Evolutionary conservation across 1,284 basidiomycete genomes (phyloP), one percentile per base, ranked within the genome.

Genomic region (Taiwanofungus camphoratus): DNA sequence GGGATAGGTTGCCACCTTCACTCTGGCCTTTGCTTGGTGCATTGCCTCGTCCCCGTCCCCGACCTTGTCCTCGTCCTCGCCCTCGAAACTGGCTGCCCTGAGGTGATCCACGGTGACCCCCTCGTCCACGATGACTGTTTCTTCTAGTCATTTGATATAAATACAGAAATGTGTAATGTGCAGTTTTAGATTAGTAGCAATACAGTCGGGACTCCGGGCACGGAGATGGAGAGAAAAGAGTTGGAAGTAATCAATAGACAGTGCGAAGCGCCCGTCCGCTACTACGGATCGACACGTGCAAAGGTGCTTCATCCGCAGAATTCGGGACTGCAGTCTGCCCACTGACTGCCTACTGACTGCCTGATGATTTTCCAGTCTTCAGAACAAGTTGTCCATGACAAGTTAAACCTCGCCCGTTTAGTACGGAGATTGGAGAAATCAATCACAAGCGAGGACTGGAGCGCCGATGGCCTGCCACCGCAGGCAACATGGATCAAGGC

Each of bases 331-430:
- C n/a, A n/a, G n/a, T n/a, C n/a, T n/a, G n/a, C n/a, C n/a, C n/a
- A n/a, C n/a, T n/a, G n/a, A n/a, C n/a, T n/a, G n/a, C n/a, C n/a
- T n/a, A 36, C 20, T 32, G 33, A 29, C 36, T 46, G 26, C 31
- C 20, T 32, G 18, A 60, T 61, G 60, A 52, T 35, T 41, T 57
- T 60, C 49, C 59, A 56, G 16, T 60, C 61, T 9, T 54, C 58
- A 42, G 72, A 74, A 39, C 68, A 73, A 51, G 43, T 57, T 4
- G 49, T 62, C 11, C 85, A 85, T 49, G 80, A 87, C 65, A 73
- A 76, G 49, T 74, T 88, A 13, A 88, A 88, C 58, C 67, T 88
- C 7, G 62, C 65, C 8, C 71, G 82, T 29, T 69, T 88, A 1
- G 63, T 87, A 5, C 68, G 73, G 34, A 63, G 77, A 42, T 67